Evolutionary conservation across 2,329 filamentous ascomycete species (phyloP), one percentile per base, ranked within the genome.

Genomic region (Emericellopsis cladophorae): DNA sequence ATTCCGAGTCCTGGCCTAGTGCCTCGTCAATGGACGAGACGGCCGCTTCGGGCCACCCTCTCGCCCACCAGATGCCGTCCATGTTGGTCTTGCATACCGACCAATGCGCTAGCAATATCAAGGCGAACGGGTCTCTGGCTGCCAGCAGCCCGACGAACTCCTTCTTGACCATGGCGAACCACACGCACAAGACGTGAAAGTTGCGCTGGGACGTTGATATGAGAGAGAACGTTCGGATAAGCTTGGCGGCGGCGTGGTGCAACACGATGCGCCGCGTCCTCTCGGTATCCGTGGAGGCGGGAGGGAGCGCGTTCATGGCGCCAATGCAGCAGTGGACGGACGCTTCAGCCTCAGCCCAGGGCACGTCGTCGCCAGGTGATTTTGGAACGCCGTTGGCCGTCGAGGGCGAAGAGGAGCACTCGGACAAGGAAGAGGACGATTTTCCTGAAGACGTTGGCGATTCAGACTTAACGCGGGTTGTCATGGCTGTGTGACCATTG

Each of bases 61-160:
- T 12, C 6, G 39, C 39, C 44, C 44, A 45, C 44, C 44, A 45
- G 7, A 42, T 34, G 5, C 31, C 18, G 31, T 43, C 31, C 31
- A 37, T 31, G 24, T 40, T 16, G 11, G 14, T 18, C 16, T 35
- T 33, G 26, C 24, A 40, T 9, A 37, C 36, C 7, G 36, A 15
- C 39, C 40, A 44, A 29, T 46, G 44, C n/a, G 39, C 36, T 8
- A 46, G n/a, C 6, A 46, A 24, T 4, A 42, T 22, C 29, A 46
- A 23, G 7, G 44, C 39, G 16, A 46, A 29, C 4, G 36, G 41
- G 24, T 46, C 44, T 15, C 39, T 15, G 14, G 24, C 14, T 6
- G 31, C 33, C 12, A 46, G 21, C 14, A 44, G 29, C 10, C 31
- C 37, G 18, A 37, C 36, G n/a, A 42, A 42, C 8, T 32, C 33